Base-by-base conservation (phyloP, 2,329 filamentous ascomycete genomes). In the Hypoxylon sp. region DNA sequence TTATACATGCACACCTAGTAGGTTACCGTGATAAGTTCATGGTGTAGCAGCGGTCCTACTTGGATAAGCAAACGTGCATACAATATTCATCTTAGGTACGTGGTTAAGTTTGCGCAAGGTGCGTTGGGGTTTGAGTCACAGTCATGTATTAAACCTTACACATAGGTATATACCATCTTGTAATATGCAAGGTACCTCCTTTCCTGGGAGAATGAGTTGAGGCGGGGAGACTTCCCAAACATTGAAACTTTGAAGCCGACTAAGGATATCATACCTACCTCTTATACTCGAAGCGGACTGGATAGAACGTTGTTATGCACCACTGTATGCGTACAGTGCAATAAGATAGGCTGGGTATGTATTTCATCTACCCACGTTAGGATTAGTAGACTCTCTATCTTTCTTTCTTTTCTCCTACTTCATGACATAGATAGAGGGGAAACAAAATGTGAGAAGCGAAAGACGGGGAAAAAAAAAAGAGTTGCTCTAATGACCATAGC, bases 131-230 rank as follows among this genome's bases (percentile, higher is more conserved):
- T 30, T 51, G 36, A 43, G 55, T 57, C 30, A 50, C 49, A 63
- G 50, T 49, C 49, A 30, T 30, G 28, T 55, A 51, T 14, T 23
- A 53, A 58, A 56, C 43, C 51, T 48, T 49, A 34, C 32, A 56
- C 48, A 68, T 68, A 43, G 17, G 9, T 41, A 17, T 41, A 10
- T n/a, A n/a, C n/a, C n/a, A n/a, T 19, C 28, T 30, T 30, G 28
- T 30, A 30, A 17, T 43, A 65, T 67, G 51, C 51, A 64, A 65
- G 61, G 65, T 60, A 69, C 62, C 32, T 60, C 7, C 25, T 25
- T 45, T 50, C 32, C 56, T 23, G 46, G 41, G 45, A 59, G 41
- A 23, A 53, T 11, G 21, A 60, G 41, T 38, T 13, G 21, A 17
- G 53, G 41, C 36, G 45, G 51, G 51, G 46, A 66, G 41, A 43